A percentile compares a stretch with the other conserved stretches of the same genome.
Conservation (phyloP, 192 early-diverging fungal genomes). For the Glomus cerebriforme region DNA sequence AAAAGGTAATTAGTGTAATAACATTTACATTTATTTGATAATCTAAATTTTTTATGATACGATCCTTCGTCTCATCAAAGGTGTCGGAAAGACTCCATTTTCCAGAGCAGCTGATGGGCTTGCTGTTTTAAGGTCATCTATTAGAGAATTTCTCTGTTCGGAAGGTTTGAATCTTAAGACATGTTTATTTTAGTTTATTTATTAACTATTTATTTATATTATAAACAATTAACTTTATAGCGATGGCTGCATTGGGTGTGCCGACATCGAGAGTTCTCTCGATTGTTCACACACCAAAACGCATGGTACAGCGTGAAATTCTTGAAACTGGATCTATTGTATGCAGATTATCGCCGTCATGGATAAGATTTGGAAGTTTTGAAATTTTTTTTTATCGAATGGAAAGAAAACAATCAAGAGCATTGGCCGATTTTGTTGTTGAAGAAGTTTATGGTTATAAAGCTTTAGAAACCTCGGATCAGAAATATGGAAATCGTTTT, state of each 20-base stretch:
- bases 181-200: constrained; percentile 15
- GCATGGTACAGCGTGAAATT: constrained; percentile 66
- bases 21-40: neutral
- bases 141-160: constrained; percentile 80
- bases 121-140: constrained; percentile 84
- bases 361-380: constrained; percentile 88
- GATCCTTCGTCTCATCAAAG: neutral
- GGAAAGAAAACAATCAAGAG: constrained; percentile 52
- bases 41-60: neutral
- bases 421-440: constrained; percentile 76
- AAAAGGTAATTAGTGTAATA: constrained; percentile 55
- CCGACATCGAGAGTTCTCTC: constrained; percentile 80
- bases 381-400: constrained; percentile 76
- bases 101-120: constrained; percentile 86
- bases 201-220: constrained; percentile 6
- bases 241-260: constrained; percentile 65
- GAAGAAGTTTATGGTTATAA: constrained; percentile 41
- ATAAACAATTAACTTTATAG: neutral
- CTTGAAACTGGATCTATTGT: constrained; percentile 78
- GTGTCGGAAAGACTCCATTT: constrained; percentile 80
- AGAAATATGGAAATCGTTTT: constrained; percentile 55
- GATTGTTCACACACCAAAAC: constrained; percentile 62
- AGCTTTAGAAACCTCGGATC: constrained; percentile 27
- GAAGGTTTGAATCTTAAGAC: neutral
- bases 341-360: constrained; percentile 70